Base-by-base conservation (phyloP, 225 moss, liverwort and hornwort genomes). In the Asterella californica region DNA sequence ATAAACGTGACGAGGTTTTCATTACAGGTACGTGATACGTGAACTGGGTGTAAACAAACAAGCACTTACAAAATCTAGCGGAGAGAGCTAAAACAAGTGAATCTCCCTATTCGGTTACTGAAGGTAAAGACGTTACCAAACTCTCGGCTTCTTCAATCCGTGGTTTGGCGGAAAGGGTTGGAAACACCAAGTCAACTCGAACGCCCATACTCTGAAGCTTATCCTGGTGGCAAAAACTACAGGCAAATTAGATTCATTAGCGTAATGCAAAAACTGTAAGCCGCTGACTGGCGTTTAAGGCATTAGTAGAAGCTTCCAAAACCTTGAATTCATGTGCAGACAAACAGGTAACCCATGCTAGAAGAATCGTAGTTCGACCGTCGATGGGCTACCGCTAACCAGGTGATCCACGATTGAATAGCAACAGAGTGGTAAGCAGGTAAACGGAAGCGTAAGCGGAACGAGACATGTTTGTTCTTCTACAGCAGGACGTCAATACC, bases 91-190 rank as follows among this genome's bases (percentile, higher is more conserved):
- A 6, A 15, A 34, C 2, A 67, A 24, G 64, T 64, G 27, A 57
- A n/a, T 11, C 25, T 64, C 64, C 64, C 27, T 30, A 15, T 25
- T 5, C 10, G 0, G 64, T n/a, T 27, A 64, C 5, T 64, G 47
- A 72, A n/a, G n/a, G n/a, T n/a, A n/a, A n/a, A n/a, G n/a, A n/a
- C n/a, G 32, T 79, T 84, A 99, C 99, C 87, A 95, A 87, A 77
- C 89, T 90, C 84, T 93, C 99, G 74, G 92, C 95, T 86, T 92
- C 90, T 81, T 95, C 90, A 62, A 99, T 99, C 47, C 99, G 91
- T 45, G 91, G 99, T 84, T 92, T 95, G 27, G 84, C 82, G 22
- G 87, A 69, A 79, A 95, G 87, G 61, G 83, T 83, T 72, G 99
- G 95, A 79, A 90, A 92, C 61, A 91, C 88, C 73, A 92, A 78